Evolutionary conservation across 345 rosid species (phyloP), one percentile per base, ranked within the genome.

Genomic region (Brassica incana): DNA sequence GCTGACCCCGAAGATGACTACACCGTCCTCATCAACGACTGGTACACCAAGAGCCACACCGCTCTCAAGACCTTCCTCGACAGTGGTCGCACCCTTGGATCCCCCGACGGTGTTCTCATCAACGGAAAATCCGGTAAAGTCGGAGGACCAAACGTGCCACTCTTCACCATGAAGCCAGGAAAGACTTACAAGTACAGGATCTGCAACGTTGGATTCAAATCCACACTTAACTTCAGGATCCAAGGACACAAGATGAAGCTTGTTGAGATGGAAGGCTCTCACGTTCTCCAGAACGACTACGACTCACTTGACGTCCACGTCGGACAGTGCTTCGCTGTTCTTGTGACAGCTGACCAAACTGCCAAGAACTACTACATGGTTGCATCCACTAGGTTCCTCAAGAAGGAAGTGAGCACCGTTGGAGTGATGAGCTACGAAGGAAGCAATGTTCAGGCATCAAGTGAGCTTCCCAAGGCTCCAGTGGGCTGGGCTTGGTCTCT

Each of bases 241-340:
- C 96, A 91, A 70, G 88, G 84, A 50, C 96, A 91, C 80, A 68
- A 65, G 15, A 89, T 91, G 93, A 89, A 87, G 87, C 87, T 90
- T 16, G 92, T 90, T 11, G 94, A 90, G 81, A 86, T 90, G 90
- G 94, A 90, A 61, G 95, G 95, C 0, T 88, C 95, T 3, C 95
- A 88, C 74, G 79, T 77, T 16, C 83, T 88, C 50, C 95, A 90
- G 73, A 88, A 87, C 82, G 30, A n/a, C 36, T 91, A 91, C 73
- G 90, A 88, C 1, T 91, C 93, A 11, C 88, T 91, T 5, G 96
- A 91, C 36, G 84, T 89, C 11, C 96, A 91, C 23, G 84, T 91
- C 14, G 93, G 93, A 12, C 92, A 89, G 77, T 91, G 96, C 80
- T 87, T 38, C 30, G 23, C 75, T 0, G 92, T 91, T n/a, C 86